A percentile compares a stretch with the other conserved stretches of the same genome.
Evolutionary conservation across 768 basidiomycete species (phyloP).

Genomic region (Mycena chlorophos): DNA sequence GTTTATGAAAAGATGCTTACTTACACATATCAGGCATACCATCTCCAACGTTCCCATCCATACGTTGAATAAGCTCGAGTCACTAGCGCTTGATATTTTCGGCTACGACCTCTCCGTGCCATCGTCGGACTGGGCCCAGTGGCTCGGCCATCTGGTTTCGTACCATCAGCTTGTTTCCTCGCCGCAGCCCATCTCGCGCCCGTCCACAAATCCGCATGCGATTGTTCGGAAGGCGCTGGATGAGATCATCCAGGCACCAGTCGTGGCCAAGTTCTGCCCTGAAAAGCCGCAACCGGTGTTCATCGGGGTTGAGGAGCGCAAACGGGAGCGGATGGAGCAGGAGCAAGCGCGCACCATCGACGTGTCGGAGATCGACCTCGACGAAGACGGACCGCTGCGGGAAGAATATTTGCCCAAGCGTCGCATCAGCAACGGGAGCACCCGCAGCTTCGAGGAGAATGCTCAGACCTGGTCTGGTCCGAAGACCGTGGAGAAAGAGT

Average conservation of each 20-base stretch:
- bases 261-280: constrained; percentile 29
- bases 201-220: constrained; percentile 68
- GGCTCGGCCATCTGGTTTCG: constrained; percentile 64
- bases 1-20: constrained; percentile 7
- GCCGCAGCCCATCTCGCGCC: constrained; percentile 77
- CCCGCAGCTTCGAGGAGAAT: constrained; percentile 24
- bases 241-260: constrained; percentile 59
- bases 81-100: constrained; percentile 69
- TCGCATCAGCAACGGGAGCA: constrained; percentile 43
- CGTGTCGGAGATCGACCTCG: constrained; percentile 72
- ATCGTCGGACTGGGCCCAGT: constrained; percentile 62
- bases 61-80: constrained; percentile 69
- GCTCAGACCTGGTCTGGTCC: constrained; percentile 13
- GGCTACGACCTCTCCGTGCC: constrained; percentile 70
- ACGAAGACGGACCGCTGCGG: constrained; percentile 79
- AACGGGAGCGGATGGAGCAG: constrained; percentile 50
- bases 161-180: constrained; percentile 67
- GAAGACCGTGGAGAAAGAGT: constrained; percentile 31
- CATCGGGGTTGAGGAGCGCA: constrained; percentile 67
- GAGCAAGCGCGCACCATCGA: constrained; percentile 45
- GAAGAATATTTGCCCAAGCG: constrained; percentile 80
- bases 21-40: constrained; percentile 60
- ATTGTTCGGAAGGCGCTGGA: constrained; percentile 71
- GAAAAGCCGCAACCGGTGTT: constrained; percentile 64
- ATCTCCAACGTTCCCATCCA: constrained; percentile 76